Percentiles rank a stretch among this genome's conserved stretches.
phyloP scores from a whole-genome alignment of 352 stramenopile species.

The Phytophthora ohioensis region DNA sequence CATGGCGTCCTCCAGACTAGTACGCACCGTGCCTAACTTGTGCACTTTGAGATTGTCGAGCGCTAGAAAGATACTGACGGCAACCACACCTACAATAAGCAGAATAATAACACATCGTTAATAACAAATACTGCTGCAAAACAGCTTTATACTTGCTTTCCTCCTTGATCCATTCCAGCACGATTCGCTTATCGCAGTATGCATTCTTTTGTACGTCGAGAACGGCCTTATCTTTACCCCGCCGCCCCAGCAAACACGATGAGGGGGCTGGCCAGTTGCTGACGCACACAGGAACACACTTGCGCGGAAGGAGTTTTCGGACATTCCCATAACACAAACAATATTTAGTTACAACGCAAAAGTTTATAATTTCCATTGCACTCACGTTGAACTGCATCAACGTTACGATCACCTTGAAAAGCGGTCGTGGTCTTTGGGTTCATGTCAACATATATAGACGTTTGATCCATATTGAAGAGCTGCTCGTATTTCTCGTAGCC shows the following conservation, averaged over 20 bases:
- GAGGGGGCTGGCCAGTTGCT: not conserved
- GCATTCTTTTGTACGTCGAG: not conserved
- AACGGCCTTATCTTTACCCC: not conserved
- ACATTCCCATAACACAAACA: not conserved
- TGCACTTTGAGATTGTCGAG: not conserved
- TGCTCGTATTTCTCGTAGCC: too few species aligned
- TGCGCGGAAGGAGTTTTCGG: not conserved
- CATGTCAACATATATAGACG: not conserved
- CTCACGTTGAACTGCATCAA: not conserved
- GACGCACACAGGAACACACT: not conserved
- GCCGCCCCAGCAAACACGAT: not conserved
- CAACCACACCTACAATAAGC: not conserved
- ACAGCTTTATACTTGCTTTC: not conserved
- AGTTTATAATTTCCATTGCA: too few species aligned
- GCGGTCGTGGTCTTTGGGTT: not conserved
- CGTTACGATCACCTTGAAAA: not conserved
- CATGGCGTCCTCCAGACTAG: constrained; percentile 3
- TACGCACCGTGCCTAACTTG: not conserved
- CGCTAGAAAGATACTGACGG: not conserved
- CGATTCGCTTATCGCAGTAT: not conserved
- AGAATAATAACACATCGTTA: not conserved
- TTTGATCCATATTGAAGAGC: not conserved
- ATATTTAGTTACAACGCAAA: too few species aligned
- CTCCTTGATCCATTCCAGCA: not conserved
- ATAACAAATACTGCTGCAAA: too few species aligned